phyloP scores from a whole-genome alignment of 345 rosid species.

The Salix viminalis region DNA sequence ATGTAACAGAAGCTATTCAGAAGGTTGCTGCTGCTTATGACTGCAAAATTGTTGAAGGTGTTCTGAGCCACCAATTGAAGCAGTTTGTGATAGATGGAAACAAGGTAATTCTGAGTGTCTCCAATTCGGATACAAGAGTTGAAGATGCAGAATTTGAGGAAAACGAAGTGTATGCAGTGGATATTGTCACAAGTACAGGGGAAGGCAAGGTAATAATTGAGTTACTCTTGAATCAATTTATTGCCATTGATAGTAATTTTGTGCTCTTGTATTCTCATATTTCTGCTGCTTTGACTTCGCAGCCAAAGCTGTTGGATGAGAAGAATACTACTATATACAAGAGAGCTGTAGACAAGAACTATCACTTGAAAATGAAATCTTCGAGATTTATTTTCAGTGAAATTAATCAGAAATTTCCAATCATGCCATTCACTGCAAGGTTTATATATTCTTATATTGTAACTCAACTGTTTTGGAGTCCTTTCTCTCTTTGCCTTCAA shows the following conservation, averaged over 20 bases:
- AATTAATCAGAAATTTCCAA: conserved; percentile 69
- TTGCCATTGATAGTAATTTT: neutral
- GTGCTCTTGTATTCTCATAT: neutral
- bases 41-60: conserved; percentile 97
- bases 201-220: conserved; percentile 91
- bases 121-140: conserved; percentile 81
- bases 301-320: conserved; percentile 96
- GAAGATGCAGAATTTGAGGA: conserved; percentile 95
- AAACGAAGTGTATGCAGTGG: conserved; percentile 88
- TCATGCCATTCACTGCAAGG: conserved; percentile 93
- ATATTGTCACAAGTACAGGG: conserved; percentile 88
- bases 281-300: conserved; percentile 24
- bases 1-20: conserved; percentile 93
- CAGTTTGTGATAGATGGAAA: conserved; percentile 83
- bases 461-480: neutral
- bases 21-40: conserved; percentile 94
- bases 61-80: conserved; percentile 92
- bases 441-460: conserved; percentile 17
- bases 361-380: conserved; percentile 96
- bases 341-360: conserved; percentile 75
- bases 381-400: conserved; percentile 96
- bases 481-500: neutral
- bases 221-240: neutral
- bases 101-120: conserved; percentile 65
- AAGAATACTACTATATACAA: conserved; percentile 90